Evolutionary conservation across 441 rosid species (phyloP).

Genomic region (Populus hybrid): DNA sequence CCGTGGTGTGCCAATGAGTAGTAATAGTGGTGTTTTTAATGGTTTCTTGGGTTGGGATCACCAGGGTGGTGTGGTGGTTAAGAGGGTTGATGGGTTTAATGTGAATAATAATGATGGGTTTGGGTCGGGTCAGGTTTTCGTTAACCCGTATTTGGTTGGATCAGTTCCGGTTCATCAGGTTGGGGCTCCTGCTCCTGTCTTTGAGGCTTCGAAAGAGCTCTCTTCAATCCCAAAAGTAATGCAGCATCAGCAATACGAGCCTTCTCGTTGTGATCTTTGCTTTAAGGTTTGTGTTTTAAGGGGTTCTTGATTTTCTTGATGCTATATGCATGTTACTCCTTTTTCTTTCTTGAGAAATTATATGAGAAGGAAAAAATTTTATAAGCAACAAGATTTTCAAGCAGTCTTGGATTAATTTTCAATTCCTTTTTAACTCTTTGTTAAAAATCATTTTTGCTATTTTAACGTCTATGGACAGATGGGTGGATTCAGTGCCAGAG

Average conservation of each 20-base stretch:
- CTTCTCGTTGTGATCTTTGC: slow-evolving; percentile 39
- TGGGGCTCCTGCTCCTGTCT: slow-evolving; percentile 21
- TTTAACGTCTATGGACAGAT: slow-evolving; percentile 13
- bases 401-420: neutral
- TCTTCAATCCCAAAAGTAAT: slow-evolving; percentile 75
- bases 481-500: slow-evolving; percentile 24
- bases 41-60: slow-evolving; percentile 15
- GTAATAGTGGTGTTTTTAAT: slow-evolving; percentile 20
- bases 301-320: neutral
- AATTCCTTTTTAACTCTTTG: neutral
- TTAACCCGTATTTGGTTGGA: slow-evolving; percentile 21
- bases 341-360: slow-evolving; percentile 6
- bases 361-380: neutral
- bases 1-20: slow-evolving; percentile 20
- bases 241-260: slow-evolving; percentile 19
- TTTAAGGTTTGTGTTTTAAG: slow-evolving; percentile 48
- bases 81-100: neutral
- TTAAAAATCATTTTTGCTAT: neutral
- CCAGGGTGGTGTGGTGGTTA: slow-evolving; percentile 19
- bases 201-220: slow-evolving; percentile 71
- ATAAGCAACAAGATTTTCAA: neutral
- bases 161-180: neutral
- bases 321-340: neutral
- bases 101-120: slow-evolving; percentile 9
- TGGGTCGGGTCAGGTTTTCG: slow-evolving; percentile 37